Percentiles rank a stretch among this genome's conserved stretches.
These are phyloP conservation scores for Malassezia sympodialis DNA, from an alignment of 1,284 basidiomycete species.

Conservation along the genomic window DNA sequence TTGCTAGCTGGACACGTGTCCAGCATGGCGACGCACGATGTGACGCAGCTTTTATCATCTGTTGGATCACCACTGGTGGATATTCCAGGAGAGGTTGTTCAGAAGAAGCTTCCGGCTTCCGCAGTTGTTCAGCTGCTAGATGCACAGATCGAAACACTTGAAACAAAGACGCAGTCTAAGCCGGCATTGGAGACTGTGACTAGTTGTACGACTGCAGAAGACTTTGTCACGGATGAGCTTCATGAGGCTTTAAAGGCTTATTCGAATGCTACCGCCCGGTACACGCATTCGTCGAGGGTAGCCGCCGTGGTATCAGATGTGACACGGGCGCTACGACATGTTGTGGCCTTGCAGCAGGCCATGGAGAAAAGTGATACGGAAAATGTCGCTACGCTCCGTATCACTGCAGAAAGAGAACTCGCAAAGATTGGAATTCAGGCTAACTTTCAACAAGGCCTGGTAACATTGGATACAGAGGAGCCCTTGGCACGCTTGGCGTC, in stretches of 20 bases:
- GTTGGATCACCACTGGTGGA: conserved; percentile 12
- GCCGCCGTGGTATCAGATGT: not conserved
- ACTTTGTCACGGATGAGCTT: conserved; percentile 2
- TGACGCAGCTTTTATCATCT: conserved; percentile 12
- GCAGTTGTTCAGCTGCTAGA: conserved; percentile 12
- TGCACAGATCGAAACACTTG: conserved; percentile 6
- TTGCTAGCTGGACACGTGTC: not conserved
- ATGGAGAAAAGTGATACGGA: not conserved
- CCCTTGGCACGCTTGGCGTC: not conserved
- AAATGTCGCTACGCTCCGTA: not conserved
- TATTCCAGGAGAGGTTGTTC: not conserved
- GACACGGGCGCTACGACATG: not conserved
- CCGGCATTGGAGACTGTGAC: not conserved
- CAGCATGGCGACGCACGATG: conserved; percentile 11
- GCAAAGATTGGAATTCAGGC: not conserved
- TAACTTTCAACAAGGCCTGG: not conserved
- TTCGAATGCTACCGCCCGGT: conserved; percentile 1
- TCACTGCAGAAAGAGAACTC: not conserved
- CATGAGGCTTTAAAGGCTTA: not conserved
- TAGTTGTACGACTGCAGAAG: not conserved
- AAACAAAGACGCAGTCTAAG: not conserved
- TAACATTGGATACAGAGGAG: not conserved
- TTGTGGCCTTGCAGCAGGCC: not conserved
- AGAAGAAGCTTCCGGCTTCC: conserved; percentile 1
- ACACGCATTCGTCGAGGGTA: conserved; percentile 3